Conservation (phyloP, 78 protist species). For the Guillardia theta region DNA sequence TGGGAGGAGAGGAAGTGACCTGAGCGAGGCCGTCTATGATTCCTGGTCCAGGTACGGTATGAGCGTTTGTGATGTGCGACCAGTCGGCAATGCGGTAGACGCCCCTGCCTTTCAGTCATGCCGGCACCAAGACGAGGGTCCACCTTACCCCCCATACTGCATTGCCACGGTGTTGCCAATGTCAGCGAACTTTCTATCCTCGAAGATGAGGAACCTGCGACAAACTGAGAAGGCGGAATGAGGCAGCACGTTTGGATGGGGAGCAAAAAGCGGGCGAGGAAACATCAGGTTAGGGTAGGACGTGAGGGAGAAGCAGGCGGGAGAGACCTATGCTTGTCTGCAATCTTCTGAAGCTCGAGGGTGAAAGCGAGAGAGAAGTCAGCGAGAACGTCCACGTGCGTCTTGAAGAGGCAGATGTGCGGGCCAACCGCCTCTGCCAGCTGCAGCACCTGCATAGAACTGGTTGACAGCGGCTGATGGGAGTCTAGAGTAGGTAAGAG, state of each 20-base stretch:
- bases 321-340: too few species aligned
- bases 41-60: constrained; percentile 60
- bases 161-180: constrained; percentile 80
- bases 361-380: constrained; percentile 66
- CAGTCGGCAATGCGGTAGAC: constrained; percentile 71
- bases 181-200: constrained; percentile 93
- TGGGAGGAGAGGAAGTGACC: neutral
- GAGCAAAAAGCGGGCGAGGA: neutral
- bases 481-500: neutral
- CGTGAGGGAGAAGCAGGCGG: neutral
- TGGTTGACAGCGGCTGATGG: neutral
- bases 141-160: constrained; percentile 53
- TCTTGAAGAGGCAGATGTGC: constrained; percentile 69
- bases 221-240: neutral
- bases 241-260: neutral
- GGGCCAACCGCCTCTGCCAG: constrained; percentile 55
- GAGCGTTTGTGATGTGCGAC: constrained; percentile 67
- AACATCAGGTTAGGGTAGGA: neutral
- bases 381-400: constrained; percentile 86
- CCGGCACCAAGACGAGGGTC: too few species aligned
- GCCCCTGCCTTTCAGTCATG: too few species aligned
- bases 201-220: constrained; percentile 83
- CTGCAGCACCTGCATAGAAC: constrained; percentile 54
- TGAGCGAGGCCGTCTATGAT: neutral
- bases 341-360: neutral